These are phyloP conservation scores for Tothia fuscella DNA, from an alignment of 2,329 filamentous ascomycete species.

Conservation along the genomic window DNA sequence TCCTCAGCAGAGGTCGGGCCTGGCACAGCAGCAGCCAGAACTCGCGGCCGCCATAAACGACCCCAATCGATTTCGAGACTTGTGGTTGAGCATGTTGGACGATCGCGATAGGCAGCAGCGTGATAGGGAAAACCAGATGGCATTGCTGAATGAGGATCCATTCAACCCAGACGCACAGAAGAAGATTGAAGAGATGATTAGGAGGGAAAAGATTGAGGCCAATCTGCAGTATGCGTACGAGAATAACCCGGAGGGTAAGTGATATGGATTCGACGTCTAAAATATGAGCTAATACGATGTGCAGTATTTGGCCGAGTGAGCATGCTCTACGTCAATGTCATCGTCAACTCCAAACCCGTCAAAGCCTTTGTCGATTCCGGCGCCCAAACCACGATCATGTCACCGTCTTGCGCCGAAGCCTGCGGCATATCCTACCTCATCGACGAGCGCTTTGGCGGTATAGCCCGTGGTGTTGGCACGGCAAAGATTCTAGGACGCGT, in stretches of 20 bases:
- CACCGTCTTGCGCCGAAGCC: conserved; percentile 74
- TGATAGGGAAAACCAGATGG: conserved; percentile 72
- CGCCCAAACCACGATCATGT: conserved; percentile 98
- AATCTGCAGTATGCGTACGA: conserved; percentile 87
- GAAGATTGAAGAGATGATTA: conserved; percentile 94
- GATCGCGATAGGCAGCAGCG: conserved; percentile 60
- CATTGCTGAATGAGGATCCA: conserved; percentile 78
- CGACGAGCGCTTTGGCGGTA: conserved; percentile 80
- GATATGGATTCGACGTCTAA: conserved; percentile 2
- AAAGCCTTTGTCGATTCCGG: conserved; percentile 97
- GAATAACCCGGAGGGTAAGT: conserved; percentile 85
- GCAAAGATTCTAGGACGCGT: conserved; percentile 90
- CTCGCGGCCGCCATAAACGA: conserved; percentile 67
- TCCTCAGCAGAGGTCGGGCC: conserved; percentile 56
- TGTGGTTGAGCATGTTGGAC: conserved; percentile 55
- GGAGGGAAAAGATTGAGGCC: conserved; percentile 85
- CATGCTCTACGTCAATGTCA: conserved; percentile 91
- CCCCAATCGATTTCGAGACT: conserved; percentile 60
- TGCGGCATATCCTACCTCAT: conserved; percentile 96
- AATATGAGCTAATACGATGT: conserved; percentile 12
- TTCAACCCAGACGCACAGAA: conserved; percentile 87
- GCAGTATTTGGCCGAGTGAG: conserved; percentile 86
- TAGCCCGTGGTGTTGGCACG: conserved; percentile 87
- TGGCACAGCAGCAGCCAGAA: conserved; percentile 61
- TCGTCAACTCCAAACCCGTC: conserved; percentile 83